phyloP scores from a whole-genome alignment of 2,329 filamentous ascomycete species.

The Eurotiales sp. region DNA sequence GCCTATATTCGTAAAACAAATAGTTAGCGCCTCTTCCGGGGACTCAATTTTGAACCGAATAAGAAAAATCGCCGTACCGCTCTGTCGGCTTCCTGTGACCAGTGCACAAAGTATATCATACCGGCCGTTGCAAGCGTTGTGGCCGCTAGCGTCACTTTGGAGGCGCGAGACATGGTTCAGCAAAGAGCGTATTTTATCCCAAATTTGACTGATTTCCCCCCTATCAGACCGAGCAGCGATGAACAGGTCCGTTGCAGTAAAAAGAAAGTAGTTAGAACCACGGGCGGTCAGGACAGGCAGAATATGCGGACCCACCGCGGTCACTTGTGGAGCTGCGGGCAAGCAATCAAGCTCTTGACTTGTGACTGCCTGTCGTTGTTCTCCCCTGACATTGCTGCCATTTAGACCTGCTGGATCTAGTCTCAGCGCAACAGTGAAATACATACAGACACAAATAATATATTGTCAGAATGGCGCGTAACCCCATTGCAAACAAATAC shows the following conservation, averaged over 20 bases:
- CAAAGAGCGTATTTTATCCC: neutral
- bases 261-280: neutral
- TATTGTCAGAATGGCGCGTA: slow-evolving; percentile 9
- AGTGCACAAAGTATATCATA: slow-evolving; percentile 84
- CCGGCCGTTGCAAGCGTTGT: slow-evolving; percentile 72
- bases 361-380: no score
- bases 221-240: no score
- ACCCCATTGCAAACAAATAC: neutral
- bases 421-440: no score
- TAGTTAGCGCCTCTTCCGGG: no score
- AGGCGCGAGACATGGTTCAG: slow-evolving; percentile 76
- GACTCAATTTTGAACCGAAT: no score
- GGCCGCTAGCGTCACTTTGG: slow-evolving; percentile 76
- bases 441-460: no score
- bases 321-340: no score
- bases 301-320: slow-evolving; percentile 5
- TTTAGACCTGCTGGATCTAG: no score
- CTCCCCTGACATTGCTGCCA: neutral
- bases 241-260: neutral
- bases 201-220: neutral
- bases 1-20: slow-evolving; percentile 47
- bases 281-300: slow-evolving; percentile 6
- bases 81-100: slow-evolving; percentile 79
- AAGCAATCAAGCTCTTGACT: no score
- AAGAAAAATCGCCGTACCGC: slow-evolving; percentile 56